A percentile compares a stretch with the other conserved stretches of the same genome.
phyloP scores from a whole-genome alignment of 1,139 yeast species.

The Geotrichum cucujoidarum region DNA sequence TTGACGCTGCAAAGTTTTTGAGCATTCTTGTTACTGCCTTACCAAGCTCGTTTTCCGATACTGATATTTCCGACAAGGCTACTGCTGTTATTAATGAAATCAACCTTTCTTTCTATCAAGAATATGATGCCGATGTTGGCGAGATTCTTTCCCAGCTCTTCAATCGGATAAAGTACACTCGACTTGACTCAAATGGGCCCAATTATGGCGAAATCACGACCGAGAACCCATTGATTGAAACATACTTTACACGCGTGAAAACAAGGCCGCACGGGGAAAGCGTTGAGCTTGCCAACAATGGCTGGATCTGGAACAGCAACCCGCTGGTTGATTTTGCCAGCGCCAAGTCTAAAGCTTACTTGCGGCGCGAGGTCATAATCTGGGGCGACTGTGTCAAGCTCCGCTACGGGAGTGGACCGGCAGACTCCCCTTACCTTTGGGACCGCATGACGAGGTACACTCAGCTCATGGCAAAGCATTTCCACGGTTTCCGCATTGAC shows the following conservation, averaged over 20 bases:
- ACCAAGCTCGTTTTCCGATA: constrained; percentile 27
- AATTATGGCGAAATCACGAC: constrained; percentile 57
- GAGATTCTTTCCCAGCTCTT: constrained; percentile 63
- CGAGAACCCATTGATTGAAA: constrained; percentile 66
- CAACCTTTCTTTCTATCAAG: constrained; percentile 63
- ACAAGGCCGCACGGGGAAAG: constrained; percentile 45
- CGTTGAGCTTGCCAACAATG: constrained; percentile 80
- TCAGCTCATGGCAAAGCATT: constrained; percentile 62
- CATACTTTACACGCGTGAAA: constrained; percentile 74
- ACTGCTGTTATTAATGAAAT: constrained; percentile 64
- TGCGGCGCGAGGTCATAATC: constrained; percentile 87
- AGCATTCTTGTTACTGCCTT: constrained; percentile 40
- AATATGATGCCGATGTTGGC: constrained; percentile 66
- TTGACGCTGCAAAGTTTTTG: constrained; percentile 51
- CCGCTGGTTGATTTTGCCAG: constrained; percentile 94
- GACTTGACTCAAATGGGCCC: constrained; percentile 80
- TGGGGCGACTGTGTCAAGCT: constrained; percentile 98
- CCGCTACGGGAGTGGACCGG: constrained; percentile 69
- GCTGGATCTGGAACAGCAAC: constrained; percentile 99
- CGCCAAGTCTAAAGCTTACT: constrained; percentile 65
- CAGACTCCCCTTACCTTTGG: constrained; percentile 90
- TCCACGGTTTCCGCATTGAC: constrained; percentile 88
- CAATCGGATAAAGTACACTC: constrained; percentile 68
- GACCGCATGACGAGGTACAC: constrained; percentile 78
- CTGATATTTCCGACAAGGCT: constrained; percentile 43